phyloP scores from a whole-genome alignment of 2,329 filamentous ascomycete genomes.

The Fusarium temperatum region DNA sequence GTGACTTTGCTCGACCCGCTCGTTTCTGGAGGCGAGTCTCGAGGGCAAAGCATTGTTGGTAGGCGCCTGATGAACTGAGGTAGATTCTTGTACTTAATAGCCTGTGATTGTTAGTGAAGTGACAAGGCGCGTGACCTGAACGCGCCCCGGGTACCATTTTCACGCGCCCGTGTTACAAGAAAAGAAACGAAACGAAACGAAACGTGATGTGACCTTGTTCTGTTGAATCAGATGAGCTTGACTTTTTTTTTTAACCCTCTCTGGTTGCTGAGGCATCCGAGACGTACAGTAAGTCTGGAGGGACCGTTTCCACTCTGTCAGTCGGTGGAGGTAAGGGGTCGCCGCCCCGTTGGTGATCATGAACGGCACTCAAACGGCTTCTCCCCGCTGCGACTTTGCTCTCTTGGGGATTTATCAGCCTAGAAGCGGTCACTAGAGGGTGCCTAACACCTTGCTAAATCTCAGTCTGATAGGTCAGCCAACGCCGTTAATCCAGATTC shows the following conservation, averaged over 20 bases:
- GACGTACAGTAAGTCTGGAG: neutral
- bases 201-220: conserved; percentile 34
- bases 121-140: conserved; percentile 28
- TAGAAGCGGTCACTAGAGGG: conserved; percentile 10
- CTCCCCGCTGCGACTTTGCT: conserved; percentile 14
- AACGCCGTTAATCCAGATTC: conserved; percentile 1
- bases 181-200: conserved; percentile 16
- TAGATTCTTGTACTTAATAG: neutral
- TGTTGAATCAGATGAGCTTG: conserved; percentile 28
- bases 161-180: conserved; percentile 28
- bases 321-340: conserved; percentile 18
- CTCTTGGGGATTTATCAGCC: conserved; percentile 21
- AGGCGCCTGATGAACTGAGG: conserved; percentile 30
- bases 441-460: conserved; percentile 22
- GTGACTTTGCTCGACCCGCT: conserved; percentile 33
- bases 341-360: conserved; percentile 15
- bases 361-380: conserved; percentile 21
- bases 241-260: neutral
- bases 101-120: neutral
- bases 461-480: conserved; percentile 1
- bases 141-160: conserved; percentile 20
- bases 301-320: conserved; percentile 16
- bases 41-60: conserved; percentile 5
- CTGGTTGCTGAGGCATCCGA: conserved; percentile 42
- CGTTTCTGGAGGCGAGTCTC: conserved; percentile 23